Base-by-base conservation (phyloP, 345 rosid species). In the Erucastrum elatum region DNA sequence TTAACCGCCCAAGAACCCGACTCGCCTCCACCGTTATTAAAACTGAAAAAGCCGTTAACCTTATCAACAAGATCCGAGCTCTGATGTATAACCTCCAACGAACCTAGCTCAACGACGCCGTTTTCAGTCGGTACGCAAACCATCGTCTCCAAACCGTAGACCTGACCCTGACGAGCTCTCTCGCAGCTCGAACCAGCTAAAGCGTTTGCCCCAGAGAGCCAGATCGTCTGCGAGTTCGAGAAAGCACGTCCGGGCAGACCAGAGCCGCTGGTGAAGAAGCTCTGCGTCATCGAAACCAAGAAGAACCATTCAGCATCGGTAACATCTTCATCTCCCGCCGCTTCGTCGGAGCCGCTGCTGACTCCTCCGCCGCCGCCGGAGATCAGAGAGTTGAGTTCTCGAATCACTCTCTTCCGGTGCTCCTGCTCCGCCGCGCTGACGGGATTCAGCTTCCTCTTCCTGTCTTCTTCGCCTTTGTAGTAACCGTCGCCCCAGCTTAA, bases 261-360 rank as follows among this genome's bases (percentile, higher is more conserved):
- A 21, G 80, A 46, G 3, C 97, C 96, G 82, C 78, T 87, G 29
- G 80, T 82, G 68, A 96, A 37, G 44, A 37, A 93, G 27, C 94
- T 87, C 71, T 93, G 96, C 21, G 96, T 96, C 99, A 96, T 96
- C 13, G 98, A 93, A 11, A 96, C 89, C 46, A 95, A 84, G 72
- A 91, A 95, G 86, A 95, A 95, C 99, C 99, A 93, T 81, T 95
- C 99, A 0, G 98, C 89, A 75, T 96, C 99, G 4, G 99, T 89
- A 58, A 96, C 99, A 53, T 96, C 99, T 62, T 96, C 98, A 53
- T 96, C 99, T 17, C 87, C 84, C 8, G 92, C 84, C 8, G 92
- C 86, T 21, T 81, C 84, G 58, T 75, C 80, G 66, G 86, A n/a
- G 4, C 53, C 53, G 16, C 53, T 4, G 6, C 15, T 13, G 16